These are phyloP conservation scores for Oryza meridionalis DNA, from an alignment of 176 grass and related monocot species.

Conservation along the genomic window DNA sequence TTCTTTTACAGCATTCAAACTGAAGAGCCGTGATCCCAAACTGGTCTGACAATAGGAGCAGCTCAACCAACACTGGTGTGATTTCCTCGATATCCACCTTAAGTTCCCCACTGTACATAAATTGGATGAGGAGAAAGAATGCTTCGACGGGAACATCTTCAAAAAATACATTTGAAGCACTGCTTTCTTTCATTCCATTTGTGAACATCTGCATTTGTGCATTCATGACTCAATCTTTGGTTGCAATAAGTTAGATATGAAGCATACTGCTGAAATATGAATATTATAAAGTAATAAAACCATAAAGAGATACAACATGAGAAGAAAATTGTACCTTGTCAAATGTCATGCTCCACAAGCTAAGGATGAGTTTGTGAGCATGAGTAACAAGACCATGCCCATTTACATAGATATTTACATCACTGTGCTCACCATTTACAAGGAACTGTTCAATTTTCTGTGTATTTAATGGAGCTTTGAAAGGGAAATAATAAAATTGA, in stretches of 20 bases:
- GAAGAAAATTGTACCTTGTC: constrained; percentile 64
- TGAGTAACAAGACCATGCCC: constrained; percentile 65
- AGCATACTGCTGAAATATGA: constrained; percentile 6
- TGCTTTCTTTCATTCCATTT: constrained; percentile 98
- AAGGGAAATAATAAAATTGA: constrained; percentile 64
- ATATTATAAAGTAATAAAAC: constrained; percentile 6
- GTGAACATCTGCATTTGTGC: constrained; percentile 80
- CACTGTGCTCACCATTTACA: constrained; percentile 79
- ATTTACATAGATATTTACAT: constrained; percentile 76
- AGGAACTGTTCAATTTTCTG: constrained; percentile 74
- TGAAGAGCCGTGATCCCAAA: constrained; percentile 80
- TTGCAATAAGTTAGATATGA: constrained; percentile 27
- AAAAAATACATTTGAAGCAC: constrained; percentile 60
- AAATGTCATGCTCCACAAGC: constrained; percentile 76
- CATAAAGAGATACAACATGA: background rate
- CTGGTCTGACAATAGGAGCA: constrained; percentile 86
- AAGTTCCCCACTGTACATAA: constrained; percentile 84
- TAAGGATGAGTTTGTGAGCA: constrained; percentile 87
- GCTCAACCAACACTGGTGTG: constrained; percentile 54
- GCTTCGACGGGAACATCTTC: constrained; percentile 70
- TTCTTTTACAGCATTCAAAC: constrained; percentile 81
- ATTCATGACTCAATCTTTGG: constrained; percentile 13
- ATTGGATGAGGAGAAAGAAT: constrained; percentile 75
- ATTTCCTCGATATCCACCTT: constrained; percentile 51
- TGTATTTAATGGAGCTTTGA: constrained; percentile 60